Conservation (phyloP, 1,284 basidiomycete species). For the Heterobasidion annosum region DNA sequence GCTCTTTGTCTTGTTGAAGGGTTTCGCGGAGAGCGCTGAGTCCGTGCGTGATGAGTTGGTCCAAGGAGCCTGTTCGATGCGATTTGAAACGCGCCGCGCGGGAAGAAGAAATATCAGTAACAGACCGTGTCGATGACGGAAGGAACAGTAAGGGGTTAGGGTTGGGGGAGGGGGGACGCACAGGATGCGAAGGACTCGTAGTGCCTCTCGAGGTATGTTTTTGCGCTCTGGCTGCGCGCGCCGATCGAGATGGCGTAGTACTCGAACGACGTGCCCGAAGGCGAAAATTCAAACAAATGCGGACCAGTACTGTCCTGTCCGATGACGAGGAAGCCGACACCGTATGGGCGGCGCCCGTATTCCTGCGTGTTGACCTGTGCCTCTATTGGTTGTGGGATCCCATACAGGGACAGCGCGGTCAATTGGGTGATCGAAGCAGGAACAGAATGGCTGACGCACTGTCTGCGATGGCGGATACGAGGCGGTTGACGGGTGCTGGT, state of each 20-base stretch:
- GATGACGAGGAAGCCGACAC: slow-evolving; percentile 97
- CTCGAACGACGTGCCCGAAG: slow-evolving; percentile 95
- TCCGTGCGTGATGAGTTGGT: slow-evolving; percentile 86
- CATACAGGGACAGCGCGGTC: too few relatives aligned
- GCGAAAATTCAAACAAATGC: slow-evolving; percentile 97
- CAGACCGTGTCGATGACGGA: background rate
- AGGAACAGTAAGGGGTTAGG: background rate
- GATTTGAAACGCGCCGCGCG: background rate
- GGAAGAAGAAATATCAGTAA: background rate
- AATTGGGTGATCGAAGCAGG: background rate
- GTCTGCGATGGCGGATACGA: slow-evolving; percentile 92
- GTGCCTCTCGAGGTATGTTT: slow-evolving; percentile 96
- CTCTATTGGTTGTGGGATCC: slow-evolving; percentile 41
- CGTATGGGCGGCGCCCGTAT: slow-evolving; percentile 95
- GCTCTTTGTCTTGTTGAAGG: slow-evolving; percentile 94
- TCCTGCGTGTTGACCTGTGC: slow-evolving; percentile 99
- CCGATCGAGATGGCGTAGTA: slow-evolving; percentile 99
- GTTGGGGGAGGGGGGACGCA: slow-evolving; percentile 31
- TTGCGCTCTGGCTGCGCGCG: slow-evolving; percentile 94
- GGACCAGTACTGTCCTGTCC: slow-evolving; percentile 93
- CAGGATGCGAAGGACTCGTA: slow-evolving; percentile 82
- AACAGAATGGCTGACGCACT: slow-evolving; percentile 43
- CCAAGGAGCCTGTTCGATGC: slow-evolving; percentile 53
- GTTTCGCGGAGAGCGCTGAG: slow-evolving; percentile 91
- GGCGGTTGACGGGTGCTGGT: slow-evolving; percentile 87